A percentile compares a stretch with the other conserved stretches of the same genome.
These are phyloP conservation scores for Teunomyces tritomae DNA, from an alignment of 805 yeast species.

Conservation along the genomic window DNA sequence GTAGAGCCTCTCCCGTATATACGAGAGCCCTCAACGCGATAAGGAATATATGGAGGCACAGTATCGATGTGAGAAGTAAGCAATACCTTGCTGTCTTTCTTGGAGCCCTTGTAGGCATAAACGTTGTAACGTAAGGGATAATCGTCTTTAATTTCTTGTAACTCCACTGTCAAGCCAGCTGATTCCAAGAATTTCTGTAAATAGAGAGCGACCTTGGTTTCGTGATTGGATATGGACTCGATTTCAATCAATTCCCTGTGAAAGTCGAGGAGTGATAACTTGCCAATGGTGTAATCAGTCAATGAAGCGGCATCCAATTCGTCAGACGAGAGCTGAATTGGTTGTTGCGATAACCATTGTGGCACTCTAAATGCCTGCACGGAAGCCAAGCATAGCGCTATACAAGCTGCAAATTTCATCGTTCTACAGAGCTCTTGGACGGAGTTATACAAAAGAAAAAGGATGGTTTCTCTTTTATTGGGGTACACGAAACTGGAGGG, in stretches of 20 bases:
- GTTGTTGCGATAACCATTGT: neutral
- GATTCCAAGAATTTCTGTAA: slow-evolving; percentile 36
- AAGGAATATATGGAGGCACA: slow-evolving; percentile 64
- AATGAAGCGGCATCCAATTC: neutral
- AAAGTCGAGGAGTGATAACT: slow-evolving; percentile 18
- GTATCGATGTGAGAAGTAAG: slow-evolving; percentile 70
- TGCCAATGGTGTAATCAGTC: slow-evolving; percentile 9
- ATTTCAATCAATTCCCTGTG: slow-evolving; percentile 26
- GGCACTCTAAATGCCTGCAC: neutral
- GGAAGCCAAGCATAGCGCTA: neutral
- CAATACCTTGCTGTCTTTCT: slow-evolving; percentile 46
- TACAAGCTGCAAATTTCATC: neutral
- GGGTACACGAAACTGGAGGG: neutral
- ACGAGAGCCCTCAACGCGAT: slow-evolving; percentile 43
- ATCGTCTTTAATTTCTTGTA: slow-evolving; percentile 26
- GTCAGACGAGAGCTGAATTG: neutral
- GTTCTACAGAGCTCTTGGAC: neutral
- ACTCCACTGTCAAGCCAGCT: slow-evolving; percentile 54
- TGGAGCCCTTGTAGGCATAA: slow-evolving; percentile 52
- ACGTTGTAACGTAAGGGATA: slow-evolving; percentile 44
- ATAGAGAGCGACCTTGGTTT: slow-evolving; percentile 35
- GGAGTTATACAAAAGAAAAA: neutral
- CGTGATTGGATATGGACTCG: slow-evolving; percentile 24
- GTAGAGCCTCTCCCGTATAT: slow-evolving; percentile 67
- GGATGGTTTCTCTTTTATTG: neutral